Conservation (phyloP, 2,329 filamentous ascomycete genomes). For the Colletotrichum paranaense region DNA sequence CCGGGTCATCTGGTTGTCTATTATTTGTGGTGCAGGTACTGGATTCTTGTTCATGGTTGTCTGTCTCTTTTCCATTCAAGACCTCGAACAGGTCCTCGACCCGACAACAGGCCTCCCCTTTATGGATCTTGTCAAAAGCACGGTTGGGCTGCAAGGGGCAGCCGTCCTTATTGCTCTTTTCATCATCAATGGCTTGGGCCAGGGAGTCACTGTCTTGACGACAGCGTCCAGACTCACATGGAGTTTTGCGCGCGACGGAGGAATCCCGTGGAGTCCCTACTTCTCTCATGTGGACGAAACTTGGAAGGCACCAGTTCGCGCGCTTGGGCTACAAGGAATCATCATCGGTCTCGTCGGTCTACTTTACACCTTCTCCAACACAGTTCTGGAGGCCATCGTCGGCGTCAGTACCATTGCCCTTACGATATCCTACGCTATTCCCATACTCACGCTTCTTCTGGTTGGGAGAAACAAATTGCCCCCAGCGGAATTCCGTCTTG, state of each 20-base stretch:
- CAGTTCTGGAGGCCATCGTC: slow-evolving; percentile 64
- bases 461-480: not conserved
- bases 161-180: not conserved
- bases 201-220: not conserved
- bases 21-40: not conserved
- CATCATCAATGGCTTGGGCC: not conserved
- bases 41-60: not conserved
- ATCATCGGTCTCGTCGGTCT: too few species aligned
- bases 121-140: not conserved
- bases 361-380: slow-evolving; percentile 54
- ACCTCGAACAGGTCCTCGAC: not conserved
- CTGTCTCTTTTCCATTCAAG: not conserved
- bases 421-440: slow-evolving; percentile 59
- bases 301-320: slow-evolving; percentile 29
- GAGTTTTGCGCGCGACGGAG: not conserved
- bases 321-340: not conserved
- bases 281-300: not conserved
- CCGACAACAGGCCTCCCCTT: not conserved
- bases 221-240: not conserved
- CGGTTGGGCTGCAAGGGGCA: not conserved
- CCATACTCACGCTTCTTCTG: slow-evolving; percentile 33
- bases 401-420: slow-evolving; percentile 68
- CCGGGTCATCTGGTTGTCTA: not conserved
- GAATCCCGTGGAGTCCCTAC: not conserved
- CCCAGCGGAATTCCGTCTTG: not conserved